These are phyloP conservation scores for Amoeboaphelidium protococcarum DNA, from an alignment of 371 early-diverging fungal genomes.

Conservation along the genomic window DNA sequence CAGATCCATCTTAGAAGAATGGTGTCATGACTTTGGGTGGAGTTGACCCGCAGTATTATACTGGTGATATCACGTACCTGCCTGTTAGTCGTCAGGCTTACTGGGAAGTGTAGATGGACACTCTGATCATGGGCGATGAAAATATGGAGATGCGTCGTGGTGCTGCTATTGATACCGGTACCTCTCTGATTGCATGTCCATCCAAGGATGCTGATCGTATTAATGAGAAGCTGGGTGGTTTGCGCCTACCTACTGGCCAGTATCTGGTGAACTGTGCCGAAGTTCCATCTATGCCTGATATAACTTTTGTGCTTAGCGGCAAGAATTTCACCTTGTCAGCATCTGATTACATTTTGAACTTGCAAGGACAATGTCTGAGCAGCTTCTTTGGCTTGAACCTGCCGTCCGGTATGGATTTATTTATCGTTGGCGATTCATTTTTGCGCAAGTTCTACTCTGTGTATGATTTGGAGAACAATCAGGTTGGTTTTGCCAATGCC, in stretches of 20 bases:
- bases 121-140: conserved; percentile 9
- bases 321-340: background rate
- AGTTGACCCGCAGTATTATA: conserved; percentile 21
- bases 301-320: background rate
- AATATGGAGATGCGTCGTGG: background rate
- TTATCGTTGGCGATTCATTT: background rate
- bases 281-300: background rate
- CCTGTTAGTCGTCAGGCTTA: conserved; percentile 16
- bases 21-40: conserved; percentile 42
- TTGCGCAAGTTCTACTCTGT: background rate
- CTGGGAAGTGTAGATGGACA: conserved; percentile 18
- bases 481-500: background rate
- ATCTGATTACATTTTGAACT: background rate
- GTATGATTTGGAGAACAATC: background rate
- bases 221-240: background rate
- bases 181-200: conserved; percentile 15
- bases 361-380: background rate
- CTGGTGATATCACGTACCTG: conserved; percentile 21
- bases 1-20: conserved; percentile 19
- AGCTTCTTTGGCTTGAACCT: background rate
- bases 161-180: conserved; percentile 18
- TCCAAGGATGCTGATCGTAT: conserved; percentile 7
- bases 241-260: background rate
- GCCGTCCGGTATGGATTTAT: background rate
- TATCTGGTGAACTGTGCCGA: background rate